A percentile compares a stretch with the other conserved stretches of the same genome.
Conservation (phyloP, 176 grass and related monocot species). For the Rhynchospora pubera region DNA sequence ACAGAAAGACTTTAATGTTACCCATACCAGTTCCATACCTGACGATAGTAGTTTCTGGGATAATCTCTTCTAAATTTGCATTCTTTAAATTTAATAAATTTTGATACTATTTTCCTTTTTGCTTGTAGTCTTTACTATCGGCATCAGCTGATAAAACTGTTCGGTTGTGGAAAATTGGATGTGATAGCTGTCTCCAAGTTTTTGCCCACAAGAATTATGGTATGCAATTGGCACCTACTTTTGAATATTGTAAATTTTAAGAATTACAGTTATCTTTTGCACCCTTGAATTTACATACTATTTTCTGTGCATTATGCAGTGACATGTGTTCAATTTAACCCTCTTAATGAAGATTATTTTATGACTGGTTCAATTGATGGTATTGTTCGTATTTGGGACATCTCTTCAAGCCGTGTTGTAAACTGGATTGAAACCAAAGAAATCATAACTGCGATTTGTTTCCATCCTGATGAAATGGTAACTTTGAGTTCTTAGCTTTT, state of each 20-base stretch:
- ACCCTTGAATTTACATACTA: not conserved
- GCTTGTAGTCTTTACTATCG: conserved; percentile 58
- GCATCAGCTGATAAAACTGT: conserved; percentile 86
- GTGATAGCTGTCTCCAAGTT: conserved; percentile 59
- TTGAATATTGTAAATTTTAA: not conserved
- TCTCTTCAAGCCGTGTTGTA: conserved; percentile 51
- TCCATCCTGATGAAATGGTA: conserved; percentile 80
- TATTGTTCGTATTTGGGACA: conserved; percentile 77
- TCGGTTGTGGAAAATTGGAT: conserved; percentile 67
- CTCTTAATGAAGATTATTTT: conserved; percentile 59
- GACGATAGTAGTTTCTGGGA: not conserved
- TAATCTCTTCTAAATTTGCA: not conserved
- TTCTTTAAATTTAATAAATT: not conserved
- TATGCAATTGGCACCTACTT: conserved; percentile 21
- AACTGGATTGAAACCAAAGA: conserved; percentile 65
- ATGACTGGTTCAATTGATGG: conserved; percentile 77
- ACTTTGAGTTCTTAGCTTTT: conserved; percentile 15
- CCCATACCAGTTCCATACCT: not conserved
- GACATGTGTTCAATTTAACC: conserved; percentile 83
- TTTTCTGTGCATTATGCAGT: conserved; percentile 47
- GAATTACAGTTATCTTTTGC: not conserved
- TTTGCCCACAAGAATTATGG: conserved; percentile 76
- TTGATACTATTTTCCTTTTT: conserved; percentile 10
- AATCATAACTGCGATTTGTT: conserved; percentile 80
- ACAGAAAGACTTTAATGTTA: not conserved